Conservation (phyloP, 331 rosid species). For the Phaseolus coccineus region DNA sequence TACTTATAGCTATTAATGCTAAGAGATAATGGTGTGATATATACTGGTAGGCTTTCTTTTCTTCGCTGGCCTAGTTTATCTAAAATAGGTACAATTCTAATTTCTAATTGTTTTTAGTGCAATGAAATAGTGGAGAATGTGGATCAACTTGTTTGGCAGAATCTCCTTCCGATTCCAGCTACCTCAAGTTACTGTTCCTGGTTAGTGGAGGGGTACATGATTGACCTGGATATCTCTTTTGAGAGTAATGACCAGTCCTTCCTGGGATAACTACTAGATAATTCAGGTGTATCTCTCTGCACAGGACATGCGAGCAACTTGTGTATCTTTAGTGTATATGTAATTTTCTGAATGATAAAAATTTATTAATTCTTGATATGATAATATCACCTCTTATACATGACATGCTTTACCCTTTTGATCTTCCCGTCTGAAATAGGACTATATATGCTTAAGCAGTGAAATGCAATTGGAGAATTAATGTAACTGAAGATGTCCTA, state of each 20-base stretch:
- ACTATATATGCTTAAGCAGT: conserved; percentile 10
- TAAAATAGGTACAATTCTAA: conserved; percentile 27
- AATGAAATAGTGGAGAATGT: conserved; percentile 38
- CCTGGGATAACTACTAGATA: conserved; percentile 36
- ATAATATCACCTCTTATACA: conserved; percentile 22
- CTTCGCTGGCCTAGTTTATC: conserved; percentile 34
- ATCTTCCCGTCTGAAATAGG: conserved; percentile 12
- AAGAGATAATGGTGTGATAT: conserved; percentile 13
- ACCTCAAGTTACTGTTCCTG: conserved; percentile 47
- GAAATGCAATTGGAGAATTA: conserved; percentile 32
- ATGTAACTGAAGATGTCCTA: not conserved
- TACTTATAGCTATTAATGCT: not conserved
- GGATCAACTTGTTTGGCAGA: conserved; percentile 50
- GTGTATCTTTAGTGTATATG: conserved; percentile 43
- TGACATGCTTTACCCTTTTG: conserved; percentile 25
- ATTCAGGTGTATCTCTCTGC: conserved; percentile 47
- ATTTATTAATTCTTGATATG: conserved; percentile 40
- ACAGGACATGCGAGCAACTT: conserved; percentile 43
- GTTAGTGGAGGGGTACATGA: conserved; percentile 34
- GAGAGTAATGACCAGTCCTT: conserved; percentile 32
- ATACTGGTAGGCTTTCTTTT: conserved; percentile 35
- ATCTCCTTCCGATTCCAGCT: conserved; percentile 47
- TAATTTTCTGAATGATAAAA: conserved; percentile 33
- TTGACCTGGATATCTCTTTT: conserved; percentile 40
- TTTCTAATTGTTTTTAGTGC: conserved; percentile 41